phyloP scores from a whole-genome alignment of 176 grass and related monocot species.

The Oryza australiensis region DNA sequence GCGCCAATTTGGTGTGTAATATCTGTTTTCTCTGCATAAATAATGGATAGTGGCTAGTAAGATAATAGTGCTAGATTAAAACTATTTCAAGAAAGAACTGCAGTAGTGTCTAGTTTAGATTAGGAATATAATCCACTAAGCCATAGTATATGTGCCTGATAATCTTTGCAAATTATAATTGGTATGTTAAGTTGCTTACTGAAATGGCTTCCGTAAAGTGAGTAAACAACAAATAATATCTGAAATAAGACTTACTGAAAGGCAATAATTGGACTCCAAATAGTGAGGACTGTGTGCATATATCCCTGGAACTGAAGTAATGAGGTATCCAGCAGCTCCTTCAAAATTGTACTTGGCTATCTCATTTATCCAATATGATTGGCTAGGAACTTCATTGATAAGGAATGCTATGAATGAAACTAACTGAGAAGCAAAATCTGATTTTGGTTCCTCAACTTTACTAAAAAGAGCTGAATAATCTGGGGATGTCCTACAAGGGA shows the following conservation, averaged over 20 bases:
- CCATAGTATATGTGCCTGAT: slow-evolving; percentile 8
- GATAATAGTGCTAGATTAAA: neutral
- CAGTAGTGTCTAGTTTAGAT: neutral
- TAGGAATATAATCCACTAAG: slow-evolving; percentile 3
- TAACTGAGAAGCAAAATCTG: slow-evolving; percentile 84
- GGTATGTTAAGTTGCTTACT: slow-evolving; percentile 9
- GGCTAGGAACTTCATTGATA: slow-evolving; percentile 60
- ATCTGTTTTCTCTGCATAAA: slow-evolving; percentile 60
- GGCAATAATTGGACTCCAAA: slow-evolving; percentile 58
- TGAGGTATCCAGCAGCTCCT: slow-evolving; percentile 60
- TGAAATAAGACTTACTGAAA: slow-evolving; percentile 58
- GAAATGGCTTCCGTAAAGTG: neutral
- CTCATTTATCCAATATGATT: slow-evolving; percentile 82
- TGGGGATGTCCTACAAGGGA: slow-evolving; percentile 45
- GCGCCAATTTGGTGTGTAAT: slow-evolving; percentile 32
- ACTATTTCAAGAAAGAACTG: neutral
- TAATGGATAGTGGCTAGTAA: slow-evolving; percentile 18
- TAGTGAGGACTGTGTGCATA: slow-evolving; percentile 50
- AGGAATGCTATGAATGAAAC: slow-evolving; percentile 71
- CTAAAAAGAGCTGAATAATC: slow-evolving; percentile 74
- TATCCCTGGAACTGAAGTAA: slow-evolving; percentile 81
- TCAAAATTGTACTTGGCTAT: slow-evolving; percentile 78
- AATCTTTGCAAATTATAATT: slow-evolving; percentile 13
- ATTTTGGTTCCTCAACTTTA: slow-evolving; percentile 44
- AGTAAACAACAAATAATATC: slow-evolving; percentile 2